These are phyloP conservation scores for Colletotrichum incanum DNA, from an alignment of 2,329 filamentous ascomycete species.

Conservation along the genomic window DNA sequence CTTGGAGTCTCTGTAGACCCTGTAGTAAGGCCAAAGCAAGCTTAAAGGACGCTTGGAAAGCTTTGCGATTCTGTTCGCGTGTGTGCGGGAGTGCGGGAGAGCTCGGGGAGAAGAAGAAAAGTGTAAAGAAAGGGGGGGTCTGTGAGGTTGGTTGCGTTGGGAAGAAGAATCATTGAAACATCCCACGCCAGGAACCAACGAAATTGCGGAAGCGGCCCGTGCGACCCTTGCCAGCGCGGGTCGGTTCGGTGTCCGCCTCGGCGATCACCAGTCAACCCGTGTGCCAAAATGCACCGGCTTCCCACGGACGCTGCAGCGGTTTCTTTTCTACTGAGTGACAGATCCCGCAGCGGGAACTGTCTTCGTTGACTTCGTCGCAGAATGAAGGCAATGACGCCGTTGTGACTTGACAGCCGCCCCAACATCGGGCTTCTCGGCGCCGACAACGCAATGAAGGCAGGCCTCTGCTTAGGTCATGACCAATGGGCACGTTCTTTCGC, in stretches of 20 bases:
- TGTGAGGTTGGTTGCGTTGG: constrained; percentile 18
- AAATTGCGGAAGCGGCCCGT: constrained; percentile 28
- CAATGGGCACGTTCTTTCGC: background rate
- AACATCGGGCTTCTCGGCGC: background rate
- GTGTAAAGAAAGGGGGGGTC: constrained; percentile 18
- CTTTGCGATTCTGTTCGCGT: background rate
- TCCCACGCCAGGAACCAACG: constrained; percentile 15
- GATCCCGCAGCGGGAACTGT: background rate
- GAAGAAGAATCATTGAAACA: constrained; percentile 26
- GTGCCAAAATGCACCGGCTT: background rate
- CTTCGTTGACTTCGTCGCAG: background rate
- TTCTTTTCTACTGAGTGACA: background rate
- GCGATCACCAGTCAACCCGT: background rate
- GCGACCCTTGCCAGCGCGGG: constrained; percentile 14
- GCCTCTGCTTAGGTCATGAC: background rate
- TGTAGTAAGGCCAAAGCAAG: background rate
- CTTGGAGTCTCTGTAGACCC: background rate
- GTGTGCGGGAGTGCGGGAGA: constrained; percentile 8
- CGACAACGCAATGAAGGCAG: background rate
- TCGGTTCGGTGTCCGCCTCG: constrained; percentile 1
- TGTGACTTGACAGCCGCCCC: too few species aligned
- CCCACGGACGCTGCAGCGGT: background rate
- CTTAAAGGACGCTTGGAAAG: background rate
- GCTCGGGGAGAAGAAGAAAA: background rate
- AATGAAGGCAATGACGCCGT: background rate